Conservation (phyloP, 306 rosid genomes). For the Alnus rubra region DNA sequence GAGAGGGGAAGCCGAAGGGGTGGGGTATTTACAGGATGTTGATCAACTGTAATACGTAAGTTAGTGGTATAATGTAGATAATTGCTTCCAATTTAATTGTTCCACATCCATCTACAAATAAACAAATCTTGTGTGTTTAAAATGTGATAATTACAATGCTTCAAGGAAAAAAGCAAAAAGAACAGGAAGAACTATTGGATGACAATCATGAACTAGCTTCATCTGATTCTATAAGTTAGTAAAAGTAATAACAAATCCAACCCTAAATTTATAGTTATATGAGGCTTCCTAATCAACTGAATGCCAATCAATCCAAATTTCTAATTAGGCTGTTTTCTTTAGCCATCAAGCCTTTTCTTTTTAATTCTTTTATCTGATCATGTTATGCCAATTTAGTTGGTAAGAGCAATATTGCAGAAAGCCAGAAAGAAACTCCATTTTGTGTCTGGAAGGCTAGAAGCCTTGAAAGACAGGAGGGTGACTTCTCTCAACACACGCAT, state of each 20-base stretch:
- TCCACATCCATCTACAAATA: no score
- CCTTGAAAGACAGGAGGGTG: not conserved
- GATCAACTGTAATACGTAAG: not conserved
- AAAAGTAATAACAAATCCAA: not conserved
- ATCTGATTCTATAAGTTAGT: not conserved
- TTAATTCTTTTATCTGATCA: not conserved
- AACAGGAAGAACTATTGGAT: no score
- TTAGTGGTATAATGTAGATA: no score
- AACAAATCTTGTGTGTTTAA: no score
- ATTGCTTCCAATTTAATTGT: no score
- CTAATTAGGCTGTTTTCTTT: not conserved
- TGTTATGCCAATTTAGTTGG: not conserved
- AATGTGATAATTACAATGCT: not conserved
- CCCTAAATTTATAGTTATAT: not conserved
- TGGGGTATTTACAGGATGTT: not conserved
- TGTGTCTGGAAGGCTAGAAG: not conserved
- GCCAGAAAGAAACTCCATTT: not conserved
- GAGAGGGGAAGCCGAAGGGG: not conserved
- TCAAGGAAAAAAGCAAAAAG: not conserved
- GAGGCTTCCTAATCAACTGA: not conserved
- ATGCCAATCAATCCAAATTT: not conserved
- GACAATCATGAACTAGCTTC: not conserved
- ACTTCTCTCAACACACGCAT: not conserved
- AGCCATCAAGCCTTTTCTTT: not conserved
- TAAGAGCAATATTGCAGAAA: not conserved